phyloP scores from a whole-genome alignment of 768 basidiomycete species.

The Mrakia frigida region DNA sequence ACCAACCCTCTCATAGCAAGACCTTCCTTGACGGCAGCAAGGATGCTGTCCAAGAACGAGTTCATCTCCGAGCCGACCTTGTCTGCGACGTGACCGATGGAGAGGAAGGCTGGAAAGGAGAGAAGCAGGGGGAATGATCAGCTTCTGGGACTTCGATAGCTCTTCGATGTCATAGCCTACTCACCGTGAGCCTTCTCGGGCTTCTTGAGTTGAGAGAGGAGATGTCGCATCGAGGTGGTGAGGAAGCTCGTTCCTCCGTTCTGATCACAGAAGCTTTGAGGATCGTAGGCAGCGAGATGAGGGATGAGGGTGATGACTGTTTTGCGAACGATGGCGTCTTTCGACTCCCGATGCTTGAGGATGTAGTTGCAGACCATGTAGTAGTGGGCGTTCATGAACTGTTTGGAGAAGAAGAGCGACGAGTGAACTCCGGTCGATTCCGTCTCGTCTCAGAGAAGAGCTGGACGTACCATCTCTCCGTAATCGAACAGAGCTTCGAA shows the following conservation, averaged over 20 bases:
- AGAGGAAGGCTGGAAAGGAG: conserved; percentile 68
- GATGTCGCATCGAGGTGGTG: conserved; percentile 88
- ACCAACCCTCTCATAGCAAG: conserved; percentile 76
- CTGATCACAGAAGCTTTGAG: conserved; percentile 73
- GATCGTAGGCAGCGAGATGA: conserved; percentile 88
- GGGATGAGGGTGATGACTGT: conserved; percentile 96
- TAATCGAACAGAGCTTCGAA: conserved; percentile 85
- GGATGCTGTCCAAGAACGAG: conserved; percentile 84
- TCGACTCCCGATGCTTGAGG: conserved; percentile 76
- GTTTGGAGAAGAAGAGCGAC: not conserved
- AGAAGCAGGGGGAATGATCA: conserved; percentile 13
- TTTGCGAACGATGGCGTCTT: conserved; percentile 80
- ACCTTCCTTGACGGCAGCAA: conserved; percentile 82
- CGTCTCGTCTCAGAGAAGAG: not conserved
- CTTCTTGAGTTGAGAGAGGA: conserved; percentile 81
- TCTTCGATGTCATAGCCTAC: conserved; percentile 34
- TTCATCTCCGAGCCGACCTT: conserved; percentile 94
- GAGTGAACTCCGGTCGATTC: not conserved
- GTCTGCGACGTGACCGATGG: conserved; percentile 89
- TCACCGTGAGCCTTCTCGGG: conserved; percentile 83
- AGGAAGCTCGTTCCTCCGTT: conserved; percentile 52
- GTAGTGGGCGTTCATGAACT: conserved; percentile 53
- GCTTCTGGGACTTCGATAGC: conserved; percentile 8
- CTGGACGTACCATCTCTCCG: conserved; percentile 75
- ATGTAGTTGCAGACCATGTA: conserved; percentile 83